Evolutionary conservation across 2,329 filamentous ascomycete genomes (phyloP).

Genomic region (Arthrobotrys iridis): DNA sequence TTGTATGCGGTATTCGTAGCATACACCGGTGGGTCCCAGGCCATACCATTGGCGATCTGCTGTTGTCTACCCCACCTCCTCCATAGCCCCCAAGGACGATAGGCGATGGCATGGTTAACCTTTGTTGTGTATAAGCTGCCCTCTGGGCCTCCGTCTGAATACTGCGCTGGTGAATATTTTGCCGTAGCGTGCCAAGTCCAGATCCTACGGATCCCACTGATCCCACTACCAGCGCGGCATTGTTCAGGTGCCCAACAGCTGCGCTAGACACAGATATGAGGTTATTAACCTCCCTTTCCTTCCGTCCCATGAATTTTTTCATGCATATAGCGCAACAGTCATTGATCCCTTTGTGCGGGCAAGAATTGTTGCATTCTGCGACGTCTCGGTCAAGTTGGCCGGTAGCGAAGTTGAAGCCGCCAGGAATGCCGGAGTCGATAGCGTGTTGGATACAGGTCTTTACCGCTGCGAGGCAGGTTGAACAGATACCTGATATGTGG

Average conservation of each 20-base stretch:
- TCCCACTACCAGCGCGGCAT: slow-evolving; percentile 2
- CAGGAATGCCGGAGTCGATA: slow-evolving; percentile 21
- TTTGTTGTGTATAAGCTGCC: background rate
- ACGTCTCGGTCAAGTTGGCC: slow-evolving; percentile 20
- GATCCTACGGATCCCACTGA: background rate
- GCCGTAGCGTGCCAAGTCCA: background rate
- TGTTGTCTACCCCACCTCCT: slow-evolving; percentile 6
- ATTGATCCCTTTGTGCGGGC: slow-evolving; percentile 25
- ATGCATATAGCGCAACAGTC: slow-evolving; percentile 24
- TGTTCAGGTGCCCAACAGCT: slow-evolving; percentile 2
- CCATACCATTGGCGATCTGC: background rate
- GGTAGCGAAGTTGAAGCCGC: slow-evolving; percentile 36
- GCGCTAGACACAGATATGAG: background rate
- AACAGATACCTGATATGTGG: background rate
- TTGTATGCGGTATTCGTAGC: slow-evolving; percentile 1
- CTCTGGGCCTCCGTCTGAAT: background rate
- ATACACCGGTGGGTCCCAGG: slow-evolving; percentile 9
- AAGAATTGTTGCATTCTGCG: slow-evolving; percentile 28
- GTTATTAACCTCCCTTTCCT: background rate
- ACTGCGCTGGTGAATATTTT: slow-evolving; percentile 12
- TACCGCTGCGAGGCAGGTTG: background rate
- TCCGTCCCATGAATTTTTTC: background rate
- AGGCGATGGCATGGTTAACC: background rate
- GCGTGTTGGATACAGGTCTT: slow-evolving; percentile 27
- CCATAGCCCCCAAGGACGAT: background rate